phyloP scores from a whole-genome alignment of 2,329 filamentous ascomycete species.

The Pestalotiopsis fici region DNA sequence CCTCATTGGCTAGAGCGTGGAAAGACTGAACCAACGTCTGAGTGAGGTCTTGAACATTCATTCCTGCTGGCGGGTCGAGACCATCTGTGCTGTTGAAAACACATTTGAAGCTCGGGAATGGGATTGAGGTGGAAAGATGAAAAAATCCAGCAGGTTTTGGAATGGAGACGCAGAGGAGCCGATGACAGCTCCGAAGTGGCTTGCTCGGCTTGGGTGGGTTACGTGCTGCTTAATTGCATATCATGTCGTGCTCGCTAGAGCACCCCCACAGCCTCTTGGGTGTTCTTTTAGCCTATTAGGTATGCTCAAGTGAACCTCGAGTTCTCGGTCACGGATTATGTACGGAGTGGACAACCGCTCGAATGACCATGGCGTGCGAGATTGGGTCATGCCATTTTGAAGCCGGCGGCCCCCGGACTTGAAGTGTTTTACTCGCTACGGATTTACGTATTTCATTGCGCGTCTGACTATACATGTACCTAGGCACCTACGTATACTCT shows the following conservation, averaged over 20 bases:
- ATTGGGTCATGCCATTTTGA: no score
- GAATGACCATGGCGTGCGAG: no score
- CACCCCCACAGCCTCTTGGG: not conserved
- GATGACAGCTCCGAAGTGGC: constrained; percentile 3
- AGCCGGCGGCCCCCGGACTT: no score
- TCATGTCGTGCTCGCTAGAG: not conserved
- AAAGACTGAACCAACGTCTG: constrained; percentile 66
- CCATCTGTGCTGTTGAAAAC: not conserved
- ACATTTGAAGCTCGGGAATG: not conserved
- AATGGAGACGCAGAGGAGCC: not conserved
- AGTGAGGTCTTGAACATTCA: constrained; percentile 46
- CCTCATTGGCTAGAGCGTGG: constrained; percentile 64
- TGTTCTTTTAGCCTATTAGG: no score
- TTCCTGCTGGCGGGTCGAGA: constrained; percentile 24
- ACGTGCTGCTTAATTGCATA: not conserved
- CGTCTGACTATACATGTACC: no score
- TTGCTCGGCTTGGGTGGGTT: not conserved
- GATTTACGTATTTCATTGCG: no score
- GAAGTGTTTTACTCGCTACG: no score
- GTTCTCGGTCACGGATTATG: no score
- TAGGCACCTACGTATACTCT: no score
- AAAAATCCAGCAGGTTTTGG: not conserved
- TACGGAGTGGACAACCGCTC: no score
- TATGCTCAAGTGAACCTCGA: no score
- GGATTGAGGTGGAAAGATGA: not conserved